Evolutionary conservation across 495 filamentous ascomycete species (phyloP).

Genomic region (Penicillium lividum): DNA sequence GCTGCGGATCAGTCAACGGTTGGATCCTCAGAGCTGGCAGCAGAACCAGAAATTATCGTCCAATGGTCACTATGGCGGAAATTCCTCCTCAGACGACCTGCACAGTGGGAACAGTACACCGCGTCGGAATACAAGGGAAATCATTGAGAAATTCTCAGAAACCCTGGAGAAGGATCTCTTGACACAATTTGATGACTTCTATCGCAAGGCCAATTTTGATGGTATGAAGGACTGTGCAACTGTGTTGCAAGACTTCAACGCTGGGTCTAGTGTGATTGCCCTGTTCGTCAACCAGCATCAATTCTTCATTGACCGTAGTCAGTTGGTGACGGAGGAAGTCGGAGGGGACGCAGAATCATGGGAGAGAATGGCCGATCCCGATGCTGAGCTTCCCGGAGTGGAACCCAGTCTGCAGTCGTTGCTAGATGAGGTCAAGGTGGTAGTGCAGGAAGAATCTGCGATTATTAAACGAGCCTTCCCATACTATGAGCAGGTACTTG

Average conservation of each 20-base stretch:
- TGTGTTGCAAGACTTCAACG: slow-evolving; percentile 93
- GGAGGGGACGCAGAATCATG: slow-evolving; percentile 78
- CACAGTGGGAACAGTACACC: slow-evolving; percentile 36
- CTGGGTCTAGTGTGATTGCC: slow-evolving; percentile 88
- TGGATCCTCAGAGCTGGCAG: slow-evolving; percentile 74
- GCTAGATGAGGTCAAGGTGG: slow-evolving; percentile 88
- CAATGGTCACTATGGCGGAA: slow-evolving; percentile 51
- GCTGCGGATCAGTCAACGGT: slow-evolving; percentile 79
- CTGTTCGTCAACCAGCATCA: slow-evolving; percentile 98
- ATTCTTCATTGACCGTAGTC: slow-evolving; percentile 94
- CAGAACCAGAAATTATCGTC: slow-evolving; percentile 49
- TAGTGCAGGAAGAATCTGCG: slow-evolving; percentile 95
- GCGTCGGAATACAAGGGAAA: slow-evolving; percentile 73
- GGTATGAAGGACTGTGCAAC: slow-evolving; percentile 95
- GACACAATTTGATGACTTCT: slow-evolving; percentile 95
- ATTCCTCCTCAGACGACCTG: slow-evolving; percentile 40
- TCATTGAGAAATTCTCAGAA: slow-evolving; percentile 96
- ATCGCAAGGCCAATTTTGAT: slow-evolving; percentile 89
- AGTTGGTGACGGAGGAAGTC: slow-evolving; percentile 89
- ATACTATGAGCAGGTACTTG: slow-evolving; percentile 90
- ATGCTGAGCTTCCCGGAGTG: slow-evolving; percentile 84
- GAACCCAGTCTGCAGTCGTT: slow-evolving; percentile 91
- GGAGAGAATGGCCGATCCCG: slow-evolving; percentile 92
- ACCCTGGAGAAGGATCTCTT: slow-evolving; percentile 92
- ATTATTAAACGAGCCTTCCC: slow-evolving; percentile 96